Conservation (phyloP, 2,329 filamentous ascomycete genomes). For the Fusarium dimerum region DNA sequence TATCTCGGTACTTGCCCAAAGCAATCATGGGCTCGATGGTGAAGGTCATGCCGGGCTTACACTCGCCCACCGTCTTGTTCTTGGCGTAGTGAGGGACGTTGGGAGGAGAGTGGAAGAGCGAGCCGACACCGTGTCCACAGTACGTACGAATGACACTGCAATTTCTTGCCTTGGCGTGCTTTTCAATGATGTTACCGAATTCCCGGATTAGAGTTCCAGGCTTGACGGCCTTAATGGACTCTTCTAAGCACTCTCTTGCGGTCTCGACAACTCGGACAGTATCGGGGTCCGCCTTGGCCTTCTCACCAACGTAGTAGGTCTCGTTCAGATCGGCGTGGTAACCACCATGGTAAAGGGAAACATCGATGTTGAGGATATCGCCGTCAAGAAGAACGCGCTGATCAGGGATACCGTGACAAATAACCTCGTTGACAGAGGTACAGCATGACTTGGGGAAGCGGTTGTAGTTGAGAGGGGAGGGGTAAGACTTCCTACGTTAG, state of each 20-base stretch:
- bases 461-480: conserved; percentile 92
- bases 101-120: conserved; percentile 87
- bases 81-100: conserved; percentile 97
- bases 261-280: conserved; percentile 89
- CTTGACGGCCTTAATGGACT: conserved; percentile 88
- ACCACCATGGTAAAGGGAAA: conserved; percentile 89
- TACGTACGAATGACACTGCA: conserved; percentile 96
- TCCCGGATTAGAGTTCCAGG: conserved; percentile 91
- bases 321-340: conserved; percentile 98
- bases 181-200: conserved; percentile 93
- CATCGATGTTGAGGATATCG: conserved; percentile 96
- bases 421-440: conserved; percentile 94
- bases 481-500: conserved; percentile 69
- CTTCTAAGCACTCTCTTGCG: conserved; percentile 84
- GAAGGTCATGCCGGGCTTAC: conserved; percentile 97
- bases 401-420: conserved; percentile 98
- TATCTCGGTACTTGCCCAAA: conserved; percentile 84
- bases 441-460: conserved; percentile 98
- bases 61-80: conserved; percentile 94
- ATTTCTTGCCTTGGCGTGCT: conserved; percentile 80
- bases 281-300: conserved; percentile 80
- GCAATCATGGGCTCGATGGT: conserved; percentile 99
- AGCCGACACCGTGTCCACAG: conserved; percentile 94
- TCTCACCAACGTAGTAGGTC: conserved; percentile 96
- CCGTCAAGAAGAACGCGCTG: conserved; percentile 84